A percentile compares a stretch with the other conserved stretches of the same genome.
These are phyloP conservation scores for Medicago truncatula DNA, from an alignment of 306 rosid genomes.

Conservation along the genomic window DNA sequence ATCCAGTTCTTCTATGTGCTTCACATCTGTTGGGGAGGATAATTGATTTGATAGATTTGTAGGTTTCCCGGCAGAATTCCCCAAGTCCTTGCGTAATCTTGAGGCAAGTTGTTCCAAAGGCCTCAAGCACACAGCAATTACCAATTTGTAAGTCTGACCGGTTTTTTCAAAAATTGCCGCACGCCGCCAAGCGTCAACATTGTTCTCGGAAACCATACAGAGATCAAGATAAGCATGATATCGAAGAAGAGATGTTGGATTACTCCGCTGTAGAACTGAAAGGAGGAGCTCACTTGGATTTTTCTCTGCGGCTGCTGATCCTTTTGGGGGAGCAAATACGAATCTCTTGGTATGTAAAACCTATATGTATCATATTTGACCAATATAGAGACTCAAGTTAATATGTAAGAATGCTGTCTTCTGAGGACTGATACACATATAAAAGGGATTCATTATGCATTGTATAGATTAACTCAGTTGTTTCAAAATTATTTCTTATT, in stretches of 20 bases:
- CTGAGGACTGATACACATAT: conserved; percentile 29
- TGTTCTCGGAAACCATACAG: conserved; percentile 90
- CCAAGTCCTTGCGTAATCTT: conserved; percentile 66
- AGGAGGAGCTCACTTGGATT: conserved; percentile 93
- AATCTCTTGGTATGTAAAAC: conserved; percentile 90
- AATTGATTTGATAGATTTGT: conserved; percentile 71
- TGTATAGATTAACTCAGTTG: too few relatives aligned
- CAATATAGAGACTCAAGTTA: conserved; percentile 35
- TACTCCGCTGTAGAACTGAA: conserved; percentile 85
- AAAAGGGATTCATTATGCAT: too few relatives aligned
- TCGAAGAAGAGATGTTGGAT: conserved; percentile 76
- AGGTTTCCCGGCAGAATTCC: conserved; percentile 56
- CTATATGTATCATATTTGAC: conserved; percentile 52
- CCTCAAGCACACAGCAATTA: conserved; percentile 74
- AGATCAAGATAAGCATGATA: conserved; percentile 97
- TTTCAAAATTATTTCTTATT: too few relatives aligned
- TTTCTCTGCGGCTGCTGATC: conserved; percentile 97
- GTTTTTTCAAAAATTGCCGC: conserved; percentile 97
- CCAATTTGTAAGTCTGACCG: conserved; percentile 88
- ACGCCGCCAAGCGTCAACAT: conserved; percentile 89
- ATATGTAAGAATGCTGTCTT: conserved; percentile 8
- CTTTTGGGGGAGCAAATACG: conserved; percentile 90
- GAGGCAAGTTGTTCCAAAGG: conserved; percentile 84
- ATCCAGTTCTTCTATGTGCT: conserved; percentile 59
- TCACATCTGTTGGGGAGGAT: conserved; percentile 67